These are phyloP conservation scores for Phaeosphaeriaceae sp. DNA, from an alignment of 2,329 filamentous ascomycete species.

Conservation along the genomic window DNA sequence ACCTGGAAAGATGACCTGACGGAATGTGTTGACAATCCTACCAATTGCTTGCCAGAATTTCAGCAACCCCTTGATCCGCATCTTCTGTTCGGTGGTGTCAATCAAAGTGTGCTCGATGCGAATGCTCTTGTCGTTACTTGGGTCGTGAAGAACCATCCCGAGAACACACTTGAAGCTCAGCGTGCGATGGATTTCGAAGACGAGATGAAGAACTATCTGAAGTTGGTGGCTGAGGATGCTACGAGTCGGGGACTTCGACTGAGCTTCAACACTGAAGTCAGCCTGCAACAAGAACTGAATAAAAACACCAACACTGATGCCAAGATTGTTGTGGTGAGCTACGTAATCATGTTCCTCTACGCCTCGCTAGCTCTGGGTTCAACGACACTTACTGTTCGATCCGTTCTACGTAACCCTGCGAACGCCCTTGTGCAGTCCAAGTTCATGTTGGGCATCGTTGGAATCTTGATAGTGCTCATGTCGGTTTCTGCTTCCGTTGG, in stretches of 20 bases:
- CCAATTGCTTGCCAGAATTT: conserved; percentile 82
- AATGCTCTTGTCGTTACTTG: conserved; percentile 87
- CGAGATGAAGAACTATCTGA: conserved; percentile 73
- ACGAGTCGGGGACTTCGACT: conserved; percentile 77
- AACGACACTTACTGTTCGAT: conserved; percentile 77
- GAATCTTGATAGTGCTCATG: conserved; percentile 95
- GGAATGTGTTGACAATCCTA: conserved; percentile 78
- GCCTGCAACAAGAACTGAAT: conserved; percentile 92
- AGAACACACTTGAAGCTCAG: conserved; percentile 72
- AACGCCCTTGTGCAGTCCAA: conserved; percentile 93
- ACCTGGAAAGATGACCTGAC: conserved; percentile 76
- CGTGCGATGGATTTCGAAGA: conserved; percentile 90
- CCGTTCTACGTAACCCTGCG: conserved; percentile 80
- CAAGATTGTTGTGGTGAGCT: conserved; percentile 95
- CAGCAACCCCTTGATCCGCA: conserved; percentile 85
- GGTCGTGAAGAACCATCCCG: conserved; percentile 87
- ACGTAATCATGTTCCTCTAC: conserved; percentile 98
- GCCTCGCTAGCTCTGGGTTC: conserved; percentile 92
- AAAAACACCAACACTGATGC: conserved; percentile 98
- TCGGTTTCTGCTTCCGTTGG: conserved; percentile 95
- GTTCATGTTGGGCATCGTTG: conserved; percentile 91
- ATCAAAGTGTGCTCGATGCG: conserved; percentile 71
- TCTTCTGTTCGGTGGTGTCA: conserved; percentile 84
- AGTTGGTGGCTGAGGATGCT: conserved; percentile 83
- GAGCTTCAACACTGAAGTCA: conserved; percentile 95